Evolutionary conservation across 345 rosid genomes (phyloP), one percentile per base, ranked within the genome.

Genomic region (Eucalyptus pauciflora): DNA sequence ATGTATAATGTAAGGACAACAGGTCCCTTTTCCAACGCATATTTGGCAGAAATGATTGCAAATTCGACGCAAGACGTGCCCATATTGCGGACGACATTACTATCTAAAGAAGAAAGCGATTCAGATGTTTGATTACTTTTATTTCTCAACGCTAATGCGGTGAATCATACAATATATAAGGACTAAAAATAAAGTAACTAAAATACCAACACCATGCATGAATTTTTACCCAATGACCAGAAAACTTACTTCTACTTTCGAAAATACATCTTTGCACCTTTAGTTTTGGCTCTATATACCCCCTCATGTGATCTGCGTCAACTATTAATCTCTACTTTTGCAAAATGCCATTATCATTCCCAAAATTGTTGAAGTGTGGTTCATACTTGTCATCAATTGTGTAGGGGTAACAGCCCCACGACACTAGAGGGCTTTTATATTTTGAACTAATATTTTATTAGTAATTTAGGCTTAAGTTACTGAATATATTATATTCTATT

Each of bases 341-440:
- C 80, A 69, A 33, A 33, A 69, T 33, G 45, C 45, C 45, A 69
- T 69, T 17, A 31, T 16, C 80, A 69, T 69, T 69, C 24, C 25
- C 7, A 52, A 52, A 18, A 7, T 52, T 52, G 25, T 52, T 20
- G 2, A 52, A 20, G 0, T 52, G 0, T 52, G 10, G 25, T 52
- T 52, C 25, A 52, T 52, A 20, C 58, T 52, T 52, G 25, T 52
- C 58, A 52, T 52, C 58, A 8, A 52, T 52, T 20, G 58, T 52
- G 58, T 20, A 52, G 24, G 25, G 25, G 1, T 52, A 52, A 10
- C 1, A 0, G 24, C 58, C 56, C 25, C 0, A 2, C 2, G 2
- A 52, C 24, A 18, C 58, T 52, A 52, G 24, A 52, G 24, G 58
- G 10, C 58, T 52, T 52, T 52, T 52, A 52, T 52, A 52, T 52